These are phyloP conservation scores for Aspergillus sp. DNA, from an alignment of 2,329 filamentous ascomycete genomes.

Conservation along the genomic window DNA sequence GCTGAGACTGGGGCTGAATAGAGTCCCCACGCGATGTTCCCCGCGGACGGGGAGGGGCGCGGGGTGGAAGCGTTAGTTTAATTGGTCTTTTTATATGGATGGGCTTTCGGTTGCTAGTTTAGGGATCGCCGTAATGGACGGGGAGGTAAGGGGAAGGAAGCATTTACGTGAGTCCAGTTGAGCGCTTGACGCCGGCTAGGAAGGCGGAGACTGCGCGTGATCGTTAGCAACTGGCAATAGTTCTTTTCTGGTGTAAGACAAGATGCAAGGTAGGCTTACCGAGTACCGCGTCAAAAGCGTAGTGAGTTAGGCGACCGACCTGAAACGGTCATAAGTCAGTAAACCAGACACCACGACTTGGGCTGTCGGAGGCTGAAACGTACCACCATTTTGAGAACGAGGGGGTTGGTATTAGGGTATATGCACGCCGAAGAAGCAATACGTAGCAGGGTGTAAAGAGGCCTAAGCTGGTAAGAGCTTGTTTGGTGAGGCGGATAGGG, in stretches of 20 bases:
- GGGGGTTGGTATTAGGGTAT: neutral
- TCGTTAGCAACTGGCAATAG: neutral
- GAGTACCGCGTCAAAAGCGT: constrained; percentile 93
- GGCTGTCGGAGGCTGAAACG: neutral
- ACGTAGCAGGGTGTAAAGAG: neutral
- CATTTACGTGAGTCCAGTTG: constrained; percentile 95
- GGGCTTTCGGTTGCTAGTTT: neutral
- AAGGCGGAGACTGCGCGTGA: constrained; percentile 76
- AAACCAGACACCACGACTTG: neutral
- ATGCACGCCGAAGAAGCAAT: constrained; percentile 5
- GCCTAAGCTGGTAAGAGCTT: neutral
- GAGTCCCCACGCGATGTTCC: constrained; percentile 28
- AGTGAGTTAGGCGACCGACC: constrained; percentile 91
- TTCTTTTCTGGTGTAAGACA: neutral
- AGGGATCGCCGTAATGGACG: neutral
- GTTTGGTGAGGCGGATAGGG: constrained; percentile 5
- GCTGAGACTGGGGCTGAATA: constrained; percentile 69
- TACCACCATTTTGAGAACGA: constrained; percentile 9
- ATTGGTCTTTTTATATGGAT: neutral
- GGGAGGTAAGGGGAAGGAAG: constrained; percentile 17
- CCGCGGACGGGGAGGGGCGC: constrained; percentile 20
- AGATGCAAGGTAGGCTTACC: constrained; percentile 55
- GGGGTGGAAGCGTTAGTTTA: constrained; percentile 29
- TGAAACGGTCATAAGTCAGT: constrained; percentile 44
- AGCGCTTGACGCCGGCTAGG: constrained; percentile 94